These are phyloP conservation scores for Pythium aquatile DNA, from an alignment of 352 stramenopile genomes.

Conservation along the genomic window DNA sequence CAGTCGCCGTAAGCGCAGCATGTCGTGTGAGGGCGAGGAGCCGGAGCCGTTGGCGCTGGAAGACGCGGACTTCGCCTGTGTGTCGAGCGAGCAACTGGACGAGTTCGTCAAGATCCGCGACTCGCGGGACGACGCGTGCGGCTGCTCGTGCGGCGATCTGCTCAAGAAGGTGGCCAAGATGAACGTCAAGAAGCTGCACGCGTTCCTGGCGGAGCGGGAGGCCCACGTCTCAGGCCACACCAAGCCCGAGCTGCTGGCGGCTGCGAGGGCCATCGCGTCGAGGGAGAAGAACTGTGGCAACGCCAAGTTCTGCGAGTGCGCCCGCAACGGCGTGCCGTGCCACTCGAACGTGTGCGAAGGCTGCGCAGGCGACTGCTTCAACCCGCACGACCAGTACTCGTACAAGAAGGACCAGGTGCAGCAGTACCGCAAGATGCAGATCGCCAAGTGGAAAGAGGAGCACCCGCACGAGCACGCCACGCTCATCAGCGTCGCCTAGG, in stretches of 20 bases:
- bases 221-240: constrained; percentile 37
- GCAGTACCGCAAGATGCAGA: constrained; percentile 66
- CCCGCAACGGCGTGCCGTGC: constrained; percentile 68
- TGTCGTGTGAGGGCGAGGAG: constrained; percentile 10
- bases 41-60: constrained; percentile 3
- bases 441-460: constrained; percentile 51
- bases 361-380: constrained; percentile 70
- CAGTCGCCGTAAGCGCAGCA: constrained; percentile 16
- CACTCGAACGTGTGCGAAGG: constrained; percentile 74
- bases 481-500: constrained; percentile 37
- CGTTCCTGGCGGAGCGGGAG: constrained; percentile 59
- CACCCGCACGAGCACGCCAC: constrained; percentile 26
- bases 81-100: constrained; percentile 81
- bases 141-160: constrained; percentile 80
- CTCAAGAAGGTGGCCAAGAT: constrained; percentile 85
- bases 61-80: constrained; percentile 63
- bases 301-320: constrained; percentile 67
- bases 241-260: constrained; percentile 69
- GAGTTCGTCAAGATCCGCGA: constrained; percentile 82
- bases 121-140: constrained; percentile 69
- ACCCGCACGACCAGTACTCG: constrained; percentile 66
- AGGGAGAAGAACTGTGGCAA: constrained; percentile 78
- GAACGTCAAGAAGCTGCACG: constrained; percentile 78
- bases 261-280: constrained; percentile 57
- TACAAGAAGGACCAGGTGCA: constrained; percentile 73